A percentile compares a stretch with the other conserved stretches of the same genome.
phyloP scores from a whole-genome alignment of 2,329 filamentous ascomycete species.

The Grosmannia serpens region DNA sequence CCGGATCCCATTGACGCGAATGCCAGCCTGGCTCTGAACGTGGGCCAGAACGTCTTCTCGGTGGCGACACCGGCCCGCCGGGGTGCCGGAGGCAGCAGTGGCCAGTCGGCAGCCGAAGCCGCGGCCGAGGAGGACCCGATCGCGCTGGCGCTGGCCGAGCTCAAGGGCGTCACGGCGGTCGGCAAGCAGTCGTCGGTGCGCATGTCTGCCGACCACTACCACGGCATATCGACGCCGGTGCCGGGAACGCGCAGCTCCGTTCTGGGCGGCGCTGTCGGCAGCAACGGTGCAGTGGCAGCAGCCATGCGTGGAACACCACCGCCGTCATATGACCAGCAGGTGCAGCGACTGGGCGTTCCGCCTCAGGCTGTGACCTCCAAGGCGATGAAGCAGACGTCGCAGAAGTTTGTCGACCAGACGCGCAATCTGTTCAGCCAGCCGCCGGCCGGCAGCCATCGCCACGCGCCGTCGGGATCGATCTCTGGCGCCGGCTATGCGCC shows the following conservation, averaged over 20 bases:
- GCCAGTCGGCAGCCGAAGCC: slow-evolving; percentile 42
- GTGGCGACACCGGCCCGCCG: slow-evolving; percentile 59
- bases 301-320: slow-evolving; percentile 67
- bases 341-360: slow-evolving; percentile 75
- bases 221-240: slow-evolving; percentile 79
- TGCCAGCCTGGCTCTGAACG: slow-evolving; percentile 83
- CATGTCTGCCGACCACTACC: slow-evolving; percentile 92
- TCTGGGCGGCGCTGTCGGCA: slow-evolving; percentile 16
- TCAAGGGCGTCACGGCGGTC: slow-evolving; percentile 63
- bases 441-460: slow-evolving; percentile 5
- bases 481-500: not conserved
- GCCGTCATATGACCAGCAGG: slow-evolving; percentile 70
- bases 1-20: slow-evolving; percentile 85
- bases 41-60: slow-evolving; percentile 93
- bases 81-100: slow-evolving; percentile 14
- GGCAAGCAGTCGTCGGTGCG: slow-evolving; percentile 68
- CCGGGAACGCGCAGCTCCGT: slow-evolving; percentile 32
- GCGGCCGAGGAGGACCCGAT: slow-evolving; percentile 73
- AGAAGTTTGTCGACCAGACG: slow-evolving; percentile 76
- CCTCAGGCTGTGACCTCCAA: slow-evolving; percentile 85
- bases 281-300: slow-evolving; percentile 34
- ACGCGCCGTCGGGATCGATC: not conserved
- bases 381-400: slow-evolving; percentile 90
- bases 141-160: slow-evolving; percentile 78
- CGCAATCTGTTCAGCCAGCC: slow-evolving; percentile 57